Evolutionary conservation across 2,329 filamentous ascomycete genomes (phyloP).

Genomic region (Fusarium devonianum): DNA sequence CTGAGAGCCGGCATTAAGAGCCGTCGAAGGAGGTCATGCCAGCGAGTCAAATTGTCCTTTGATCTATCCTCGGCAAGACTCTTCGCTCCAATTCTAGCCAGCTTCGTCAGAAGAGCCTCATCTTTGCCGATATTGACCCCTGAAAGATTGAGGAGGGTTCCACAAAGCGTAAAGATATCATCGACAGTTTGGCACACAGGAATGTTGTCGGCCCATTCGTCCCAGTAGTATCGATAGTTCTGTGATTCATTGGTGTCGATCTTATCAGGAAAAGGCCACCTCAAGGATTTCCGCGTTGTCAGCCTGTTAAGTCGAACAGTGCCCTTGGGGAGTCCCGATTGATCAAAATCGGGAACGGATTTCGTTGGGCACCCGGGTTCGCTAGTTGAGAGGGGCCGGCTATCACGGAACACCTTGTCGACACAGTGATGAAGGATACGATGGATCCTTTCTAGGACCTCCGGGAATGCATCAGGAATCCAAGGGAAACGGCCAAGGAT

Average conservation of each 20-base stretch:
- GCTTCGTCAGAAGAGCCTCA: conserved; percentile 75
- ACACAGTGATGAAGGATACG: conserved; percentile 85
- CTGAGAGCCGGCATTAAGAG: conserved; percentile 89
- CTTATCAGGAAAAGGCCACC: conserved; percentile 86
- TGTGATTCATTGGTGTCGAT: conserved; percentile 76
- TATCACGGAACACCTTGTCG: conserved; percentile 70
- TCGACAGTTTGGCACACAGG: conserved; percentile 90
- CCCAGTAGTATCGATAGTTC: conserved; percentile 95
- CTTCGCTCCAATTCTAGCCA: conserved; percentile 83
- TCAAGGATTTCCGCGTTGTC: conserved; percentile 70
- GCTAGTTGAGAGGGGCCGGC: conserved; percentile 46
- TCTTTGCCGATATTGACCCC: conserved; percentile 92
- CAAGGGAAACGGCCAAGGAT: conserved; percentile 92
- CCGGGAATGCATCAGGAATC: conserved; percentile 84
- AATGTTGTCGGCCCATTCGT: conserved; percentile 94
- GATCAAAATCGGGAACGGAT: conserved; percentile 62
- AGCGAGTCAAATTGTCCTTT: conserved; percentile 73
- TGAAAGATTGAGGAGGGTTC: conserved; percentile 82
- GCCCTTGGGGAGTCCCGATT: conserved; percentile 73
- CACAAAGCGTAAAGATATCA: conserved; percentile 87
- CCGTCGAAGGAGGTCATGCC: conserved; percentile 84
- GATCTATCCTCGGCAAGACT: conserved; percentile 76
- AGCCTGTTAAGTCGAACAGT: conserved; percentile 67
- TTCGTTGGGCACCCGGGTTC: conserved; percentile 52
- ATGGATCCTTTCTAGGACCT: conserved; percentile 80